These are phyloP conservation scores for Blumeria graminis DNA, from an alignment of 2,329 filamentous ascomycete species.

Conservation along the genomic window DNA sequence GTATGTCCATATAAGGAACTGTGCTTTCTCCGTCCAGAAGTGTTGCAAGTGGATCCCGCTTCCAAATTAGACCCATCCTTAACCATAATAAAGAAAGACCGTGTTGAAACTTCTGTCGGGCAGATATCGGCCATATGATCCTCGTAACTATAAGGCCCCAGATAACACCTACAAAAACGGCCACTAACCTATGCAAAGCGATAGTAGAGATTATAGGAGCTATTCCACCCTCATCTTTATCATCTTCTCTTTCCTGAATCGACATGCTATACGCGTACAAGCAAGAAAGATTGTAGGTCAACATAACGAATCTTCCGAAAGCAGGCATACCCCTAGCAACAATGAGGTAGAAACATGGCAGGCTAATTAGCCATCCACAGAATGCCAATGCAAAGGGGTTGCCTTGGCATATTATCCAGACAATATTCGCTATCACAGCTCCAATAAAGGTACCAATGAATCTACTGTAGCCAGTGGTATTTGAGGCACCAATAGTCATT, in stretches of 20 bases:
- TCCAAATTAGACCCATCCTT: constrained; percentile 91
- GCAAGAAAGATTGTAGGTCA: constrained; percentile 88
- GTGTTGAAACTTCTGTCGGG: constrained; percentile 66
- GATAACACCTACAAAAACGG: constrained; percentile 65
- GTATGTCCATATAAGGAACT: constrained; percentile 60
- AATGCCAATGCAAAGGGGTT: constrained; percentile 55
- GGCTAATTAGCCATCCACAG: constrained; percentile 57
- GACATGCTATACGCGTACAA: constrained; percentile 84
- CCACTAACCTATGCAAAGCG: constrained; percentile 61
- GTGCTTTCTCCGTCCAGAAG: constrained; percentile 33
- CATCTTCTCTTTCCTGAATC: constrained; percentile 52
- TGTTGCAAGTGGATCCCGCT: constrained; percentile 62
- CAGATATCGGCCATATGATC: constrained; percentile 82
- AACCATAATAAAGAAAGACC: constrained; percentile 80
- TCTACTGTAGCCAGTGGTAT: constrained; percentile 70
- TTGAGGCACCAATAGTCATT: constrained; percentile 91
- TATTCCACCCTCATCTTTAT: constrained; percentile 71
- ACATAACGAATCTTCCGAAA: constrained; percentile 75
- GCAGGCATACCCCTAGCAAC: constrained; percentile 64
- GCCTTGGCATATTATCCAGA: constrained; percentile 54
- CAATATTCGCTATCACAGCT: constrained; percentile 45
- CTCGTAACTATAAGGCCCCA: constrained; percentile 86
- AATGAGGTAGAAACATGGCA: constrained; percentile 77
- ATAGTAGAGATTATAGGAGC: constrained; percentile 75
- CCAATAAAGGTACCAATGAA: constrained; percentile 73